A percentile compares a stretch with the other conserved stretches of the same genome.
These are phyloP conservation scores for Stephanodiscus triporus DNA, from an alignment of 108 stramenopile genomes.

Conservation along the genomic window DNA sequence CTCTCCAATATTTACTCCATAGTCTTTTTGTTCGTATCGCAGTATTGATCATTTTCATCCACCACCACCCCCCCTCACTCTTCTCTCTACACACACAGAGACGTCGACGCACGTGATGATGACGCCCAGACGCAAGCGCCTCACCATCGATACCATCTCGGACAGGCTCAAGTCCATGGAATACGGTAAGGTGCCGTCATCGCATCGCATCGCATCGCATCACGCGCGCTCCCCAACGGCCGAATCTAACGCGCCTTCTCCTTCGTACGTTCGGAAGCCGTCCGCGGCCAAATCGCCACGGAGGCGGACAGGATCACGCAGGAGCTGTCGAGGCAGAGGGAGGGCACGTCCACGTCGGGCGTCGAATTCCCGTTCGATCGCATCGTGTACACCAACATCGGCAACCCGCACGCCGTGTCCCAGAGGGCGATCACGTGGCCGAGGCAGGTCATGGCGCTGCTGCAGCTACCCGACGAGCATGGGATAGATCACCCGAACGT, in stretches of 20 bases:
- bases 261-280: constrained; percentile 56
- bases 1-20: neutral
- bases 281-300: constrained; percentile 84
- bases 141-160: constrained; percentile 70
- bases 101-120: constrained; percentile 1
- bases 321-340: constrained; percentile 30
- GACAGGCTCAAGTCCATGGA: constrained; percentile 74
- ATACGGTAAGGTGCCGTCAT: constrained; percentile 56
- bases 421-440: constrained; percentile 91
- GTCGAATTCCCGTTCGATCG: constrained; percentile 69
- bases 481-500: constrained; percentile 77
- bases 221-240: too few species aligned
- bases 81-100: neutral
- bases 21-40: neutral
- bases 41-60: neutral
- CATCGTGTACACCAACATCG: constrained; percentile 96
- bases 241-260: too few species aligned
- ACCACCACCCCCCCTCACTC: neutral
- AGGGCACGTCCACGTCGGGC: constrained; percentile 6
- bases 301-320: constrained; percentile 77
- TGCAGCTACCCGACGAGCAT: constrained; percentile 66
- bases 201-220: too few species aligned
- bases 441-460: constrained; percentile 87
- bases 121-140: constrained; percentile 42
- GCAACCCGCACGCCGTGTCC: constrained; percentile 93